phyloP scores from a whole-genome alignment of 148 eudicot genomes.

The Arbutus unedo region DNA sequence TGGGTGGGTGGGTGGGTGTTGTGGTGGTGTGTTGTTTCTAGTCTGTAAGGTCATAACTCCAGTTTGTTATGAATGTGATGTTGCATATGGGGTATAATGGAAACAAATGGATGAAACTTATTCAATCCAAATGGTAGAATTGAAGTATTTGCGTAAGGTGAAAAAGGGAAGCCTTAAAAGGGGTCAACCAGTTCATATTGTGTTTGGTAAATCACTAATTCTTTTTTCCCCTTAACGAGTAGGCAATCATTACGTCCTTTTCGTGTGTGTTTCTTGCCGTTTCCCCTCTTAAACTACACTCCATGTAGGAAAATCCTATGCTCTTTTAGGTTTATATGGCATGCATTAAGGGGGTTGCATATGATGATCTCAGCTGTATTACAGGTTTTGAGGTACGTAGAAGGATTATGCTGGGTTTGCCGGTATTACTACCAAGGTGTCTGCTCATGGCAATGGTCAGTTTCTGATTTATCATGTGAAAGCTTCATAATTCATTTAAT shows the following conservation, averaged over 20 bases:
- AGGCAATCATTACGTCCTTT: background rate
- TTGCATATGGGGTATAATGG: background rate
- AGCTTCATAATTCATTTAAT: background rate
- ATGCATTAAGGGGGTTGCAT: background rate
- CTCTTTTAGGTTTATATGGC: background rate
- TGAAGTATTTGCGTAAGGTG: background rate
- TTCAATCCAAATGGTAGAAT: background rate
- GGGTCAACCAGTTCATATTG: background rate
- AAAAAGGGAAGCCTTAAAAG: background rate
- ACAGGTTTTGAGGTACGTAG: conserved; percentile 94
- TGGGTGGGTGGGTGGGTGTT: too few species aligned
- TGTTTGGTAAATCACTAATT: background rate
- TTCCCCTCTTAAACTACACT: background rate
- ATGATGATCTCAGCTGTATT: conserved; percentile 22
- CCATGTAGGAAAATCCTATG: background rate
- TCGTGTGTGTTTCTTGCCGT: background rate
- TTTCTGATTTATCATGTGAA: background rate
- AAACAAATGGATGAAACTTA: background rate
- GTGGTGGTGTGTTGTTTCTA: background rate
- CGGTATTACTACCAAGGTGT: conserved; percentile 99
- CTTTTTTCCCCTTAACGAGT: background rate
- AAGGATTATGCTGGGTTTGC: conserved; percentile 99
- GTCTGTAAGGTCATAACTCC: background rate
- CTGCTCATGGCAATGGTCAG: conserved; percentile 97
- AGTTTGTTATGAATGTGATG: background rate